Percentiles rank a stretch among this genome's conserved stretches.
These are phyloP conservation scores for Prunella vulgaris DNA, from an alignment of 257 asterid genomes.

Conservation along the genomic window DNA sequence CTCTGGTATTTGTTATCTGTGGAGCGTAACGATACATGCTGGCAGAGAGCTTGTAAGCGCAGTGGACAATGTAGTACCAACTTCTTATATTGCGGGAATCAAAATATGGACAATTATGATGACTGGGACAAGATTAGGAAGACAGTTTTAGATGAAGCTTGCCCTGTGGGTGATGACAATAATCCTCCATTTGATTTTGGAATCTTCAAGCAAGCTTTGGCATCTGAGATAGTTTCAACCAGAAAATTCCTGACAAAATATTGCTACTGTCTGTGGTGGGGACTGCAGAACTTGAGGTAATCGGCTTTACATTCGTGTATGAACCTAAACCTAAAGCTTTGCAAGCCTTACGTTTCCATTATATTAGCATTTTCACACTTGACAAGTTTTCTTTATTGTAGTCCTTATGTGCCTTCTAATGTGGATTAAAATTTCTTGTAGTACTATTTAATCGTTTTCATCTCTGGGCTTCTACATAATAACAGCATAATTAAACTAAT, in stretches of 20 bases:
- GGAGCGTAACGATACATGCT: slow-evolving; percentile 91
- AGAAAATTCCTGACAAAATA: slow-evolving; percentile 65
- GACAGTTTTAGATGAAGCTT: slow-evolving; percentile 41
- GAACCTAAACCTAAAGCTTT: background rate
- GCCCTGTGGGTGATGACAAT: slow-evolving; percentile 53
- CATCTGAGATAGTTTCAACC: slow-evolving; percentile 71
- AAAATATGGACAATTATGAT: slow-evolving; percentile 41
- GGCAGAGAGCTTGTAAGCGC: slow-evolving; percentile 78
- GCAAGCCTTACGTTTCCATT: background rate
- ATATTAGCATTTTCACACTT: background rate
- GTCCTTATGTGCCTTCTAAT: background rate
- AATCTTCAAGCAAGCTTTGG: slow-evolving; percentile 82
- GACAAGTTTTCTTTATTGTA: background rate
- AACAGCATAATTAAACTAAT: slow-evolving; percentile 1
- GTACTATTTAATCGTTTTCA: too few species aligned
- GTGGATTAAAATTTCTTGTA: too few species aligned
- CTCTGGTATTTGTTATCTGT: slow-evolving; percentile 95
- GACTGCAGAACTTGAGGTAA: slow-evolving; percentile 96
- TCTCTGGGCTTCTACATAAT: too few species aligned
- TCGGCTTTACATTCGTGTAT: background rate
- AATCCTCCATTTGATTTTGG: slow-evolving; percentile 89
- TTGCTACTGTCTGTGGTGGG: slow-evolving; percentile 99
- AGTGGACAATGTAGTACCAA: slow-evolving; percentile 42
- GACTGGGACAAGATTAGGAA: slow-evolving; percentile 58
- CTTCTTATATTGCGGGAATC: slow-evolving; percentile 90